Percentiles rank a stretch among this genome's conserved stretches.
phyloP scores from a whole-genome alignment of 1,139 yeast genomes.

The Geotrichum restrictum region DNA sequence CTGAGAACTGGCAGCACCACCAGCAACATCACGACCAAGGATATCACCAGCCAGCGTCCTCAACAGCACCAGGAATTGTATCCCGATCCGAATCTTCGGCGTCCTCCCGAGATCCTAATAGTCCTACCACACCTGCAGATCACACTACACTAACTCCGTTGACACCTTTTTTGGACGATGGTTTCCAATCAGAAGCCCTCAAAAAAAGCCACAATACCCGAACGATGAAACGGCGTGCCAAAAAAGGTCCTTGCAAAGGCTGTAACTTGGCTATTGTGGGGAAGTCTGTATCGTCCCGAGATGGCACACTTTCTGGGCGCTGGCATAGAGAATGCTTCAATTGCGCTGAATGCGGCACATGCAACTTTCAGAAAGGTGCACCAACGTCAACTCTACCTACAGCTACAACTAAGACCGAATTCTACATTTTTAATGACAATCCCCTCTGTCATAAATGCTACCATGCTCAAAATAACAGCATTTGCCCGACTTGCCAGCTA shows the following conservation, averaged over 20 bases:
- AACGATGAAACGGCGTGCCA: constrained; percentile 4
- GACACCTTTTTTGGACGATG: background rate
- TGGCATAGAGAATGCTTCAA: constrained; percentile 89
- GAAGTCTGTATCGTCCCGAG: constrained; percentile 69
- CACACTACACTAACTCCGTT: background rate
- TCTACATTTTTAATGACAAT: constrained; percentile 71
- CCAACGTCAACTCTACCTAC: constrained; percentile 22
- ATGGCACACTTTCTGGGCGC: constrained; percentile 80
- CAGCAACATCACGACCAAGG: background rate
- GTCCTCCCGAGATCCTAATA: background rate
- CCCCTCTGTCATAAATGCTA: constrained; percentile 82
- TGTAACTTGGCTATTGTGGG: constrained; percentile 52
- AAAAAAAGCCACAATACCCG: background rate
- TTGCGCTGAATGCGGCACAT: constrained; percentile 57
- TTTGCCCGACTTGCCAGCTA: constrained; percentile 63
- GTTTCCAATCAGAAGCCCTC: too few species aligned
- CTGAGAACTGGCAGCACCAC: background rate
- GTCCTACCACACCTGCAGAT: background rate
- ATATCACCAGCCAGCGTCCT: background rate
- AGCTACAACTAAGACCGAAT: constrained; percentile 49
- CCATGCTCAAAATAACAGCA: constrained; percentile 68
- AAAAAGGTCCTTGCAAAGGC: constrained; percentile 34
- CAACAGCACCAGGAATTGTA: background rate
- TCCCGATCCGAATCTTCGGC: background rate
- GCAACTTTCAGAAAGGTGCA: constrained; percentile 24